Conservation (phyloP, 2,329 filamentous ascomycete species). For the Ceratocystiopsis brevicomis region DNA sequence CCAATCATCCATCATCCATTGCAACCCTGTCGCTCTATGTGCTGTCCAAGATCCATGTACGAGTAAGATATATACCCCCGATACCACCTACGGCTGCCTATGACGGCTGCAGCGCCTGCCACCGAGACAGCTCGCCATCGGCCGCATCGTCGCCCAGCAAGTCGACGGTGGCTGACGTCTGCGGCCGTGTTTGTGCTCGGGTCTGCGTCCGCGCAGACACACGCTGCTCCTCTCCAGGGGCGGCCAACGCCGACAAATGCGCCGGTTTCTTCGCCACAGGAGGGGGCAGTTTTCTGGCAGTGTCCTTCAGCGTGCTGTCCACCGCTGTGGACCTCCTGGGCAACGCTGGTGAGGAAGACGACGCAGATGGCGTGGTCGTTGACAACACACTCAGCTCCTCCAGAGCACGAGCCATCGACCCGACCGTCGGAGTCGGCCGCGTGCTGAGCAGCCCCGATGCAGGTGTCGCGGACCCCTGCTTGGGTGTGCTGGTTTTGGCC, state of each 20-base stretch:
- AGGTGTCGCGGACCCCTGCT: too few relatives aligned
- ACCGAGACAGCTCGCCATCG: constrained; percentile 27
- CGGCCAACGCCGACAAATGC: constrained; percentile 23
- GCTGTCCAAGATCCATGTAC: too few relatives aligned
- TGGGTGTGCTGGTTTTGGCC: too few relatives aligned
- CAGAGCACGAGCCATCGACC: constrained; percentile 5
- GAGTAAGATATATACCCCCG: too few relatives aligned
- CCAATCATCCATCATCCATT: too few relatives aligned
- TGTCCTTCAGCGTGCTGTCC: constrained; percentile 6
- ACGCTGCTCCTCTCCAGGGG: too few relatives aligned
- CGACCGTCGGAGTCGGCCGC: constrained; percentile 1
- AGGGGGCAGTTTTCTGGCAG: constrained; percentile 23
- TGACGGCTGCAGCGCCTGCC: constrained; percentile 35
- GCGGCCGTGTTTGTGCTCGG: too few relatives aligned
- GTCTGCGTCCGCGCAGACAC: constrained; percentile 10
- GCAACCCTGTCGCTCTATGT: too few relatives aligned
- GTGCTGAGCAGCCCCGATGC: background rate
- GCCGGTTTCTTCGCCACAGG: constrained; percentile 45
- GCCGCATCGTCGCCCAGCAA: constrained; percentile 26
- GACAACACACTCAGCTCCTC: constrained; percentile 15
- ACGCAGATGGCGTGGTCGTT: constrained; percentile 9
- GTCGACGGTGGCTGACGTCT: constrained; percentile 17
- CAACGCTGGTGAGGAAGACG: too few relatives aligned
- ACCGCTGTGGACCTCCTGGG: background rate
- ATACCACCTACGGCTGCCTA: background rate